Conservation (phyloP, 106 monocot species). For the Alisma plantagoaquatica region DNA sequence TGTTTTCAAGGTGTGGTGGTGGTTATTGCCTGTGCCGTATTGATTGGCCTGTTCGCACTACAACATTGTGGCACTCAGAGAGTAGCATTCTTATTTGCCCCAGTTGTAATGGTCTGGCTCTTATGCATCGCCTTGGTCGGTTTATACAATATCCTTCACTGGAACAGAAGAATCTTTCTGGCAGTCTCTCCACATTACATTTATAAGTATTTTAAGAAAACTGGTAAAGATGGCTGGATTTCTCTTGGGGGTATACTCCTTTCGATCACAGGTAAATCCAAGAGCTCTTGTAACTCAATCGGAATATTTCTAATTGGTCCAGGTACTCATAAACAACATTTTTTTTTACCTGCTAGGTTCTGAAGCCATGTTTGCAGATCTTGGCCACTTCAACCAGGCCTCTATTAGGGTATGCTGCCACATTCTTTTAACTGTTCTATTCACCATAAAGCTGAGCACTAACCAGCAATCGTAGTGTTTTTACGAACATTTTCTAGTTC, state of each 20-base stretch:
- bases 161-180: constrained; percentile 59
- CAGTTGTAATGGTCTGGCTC: constrained; percentile 72
- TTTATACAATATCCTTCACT: constrained; percentile 66
- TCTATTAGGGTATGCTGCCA: constrained; percentile 63
- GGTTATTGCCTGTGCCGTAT: constrained; percentile 54
- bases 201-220: constrained; percentile 47
- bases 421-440: background rate
- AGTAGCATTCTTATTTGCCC: constrained; percentile 89
- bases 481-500: too few relatives aligned
- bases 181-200: constrained; percentile 81
- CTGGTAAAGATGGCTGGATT: constrained; percentile 79
- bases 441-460: too few relatives aligned
- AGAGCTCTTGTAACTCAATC: too few relatives aligned
- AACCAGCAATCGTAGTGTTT: too few relatives aligned
- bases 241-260: constrained; percentile 80
- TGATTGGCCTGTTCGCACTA: constrained; percentile 88
- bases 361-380: constrained; percentile 97
- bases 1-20: constrained; percentile 51
- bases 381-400: constrained; percentile 63
- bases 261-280: constrained; percentile 57
- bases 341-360: constrained; percentile 26
- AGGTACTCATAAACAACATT: too few relatives aligned
- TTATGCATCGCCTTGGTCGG: constrained; percentile 61
- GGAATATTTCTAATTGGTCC: too few relatives aligned
- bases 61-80: constrained; percentile 85